phyloP scores from a whole-genome alignment of 306 rosid species.

The Canavalia ensiformis region DNA sequence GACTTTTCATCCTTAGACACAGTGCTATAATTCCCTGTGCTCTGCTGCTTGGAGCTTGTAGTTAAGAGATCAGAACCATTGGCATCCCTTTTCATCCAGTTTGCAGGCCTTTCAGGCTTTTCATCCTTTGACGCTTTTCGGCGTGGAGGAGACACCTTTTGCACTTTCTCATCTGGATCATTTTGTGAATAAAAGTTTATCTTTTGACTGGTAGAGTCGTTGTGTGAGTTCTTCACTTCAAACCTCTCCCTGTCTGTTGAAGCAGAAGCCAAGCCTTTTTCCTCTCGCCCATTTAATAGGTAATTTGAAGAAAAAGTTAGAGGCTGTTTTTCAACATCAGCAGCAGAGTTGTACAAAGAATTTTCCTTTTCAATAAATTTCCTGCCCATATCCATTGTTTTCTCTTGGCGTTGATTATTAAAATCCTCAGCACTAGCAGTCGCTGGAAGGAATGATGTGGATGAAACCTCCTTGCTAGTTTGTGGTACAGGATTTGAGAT shows the following conservation, averaged over 20 bases:
- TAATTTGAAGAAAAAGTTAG: conserved; percentile 60
- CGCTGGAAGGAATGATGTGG: conserved; percentile 60
- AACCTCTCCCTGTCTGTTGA: conserved; percentile 71
- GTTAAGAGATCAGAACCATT: conserved; percentile 62
- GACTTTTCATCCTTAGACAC: conserved; percentile 75
- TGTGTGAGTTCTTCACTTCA: conserved; percentile 68
- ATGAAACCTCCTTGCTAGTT: conserved; percentile 69
- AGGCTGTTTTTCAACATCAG: conserved; percentile 69
- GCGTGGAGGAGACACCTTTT: conserved; percentile 87
- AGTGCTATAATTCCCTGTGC: conserved; percentile 51
- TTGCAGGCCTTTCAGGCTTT: conserved; percentile 79
- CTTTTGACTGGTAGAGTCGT: conserved; percentile 69
- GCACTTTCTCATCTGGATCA: conserved; percentile 80
- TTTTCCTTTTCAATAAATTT: conserved; percentile 76
- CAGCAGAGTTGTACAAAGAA: conserved; percentile 60
- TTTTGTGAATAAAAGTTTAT: conserved; percentile 64
- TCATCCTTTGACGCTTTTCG: conserved; percentile 80
- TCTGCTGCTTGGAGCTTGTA: conserved; percentile 66
- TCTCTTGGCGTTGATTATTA: conserved; percentile 78
- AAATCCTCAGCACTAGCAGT: conserved; percentile 66
- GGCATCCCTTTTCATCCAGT: conserved; percentile 72
- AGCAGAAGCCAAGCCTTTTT: conserved; percentile 63
- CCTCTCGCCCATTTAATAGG: conserved; percentile 71
- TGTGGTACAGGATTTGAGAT: conserved; percentile 63
- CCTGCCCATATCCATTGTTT: conserved; percentile 69